phyloP scores from a whole-genome alignment of 768 basidiomycete genomes.

The Pseudohyphozyma bogoriensis region DNA sequence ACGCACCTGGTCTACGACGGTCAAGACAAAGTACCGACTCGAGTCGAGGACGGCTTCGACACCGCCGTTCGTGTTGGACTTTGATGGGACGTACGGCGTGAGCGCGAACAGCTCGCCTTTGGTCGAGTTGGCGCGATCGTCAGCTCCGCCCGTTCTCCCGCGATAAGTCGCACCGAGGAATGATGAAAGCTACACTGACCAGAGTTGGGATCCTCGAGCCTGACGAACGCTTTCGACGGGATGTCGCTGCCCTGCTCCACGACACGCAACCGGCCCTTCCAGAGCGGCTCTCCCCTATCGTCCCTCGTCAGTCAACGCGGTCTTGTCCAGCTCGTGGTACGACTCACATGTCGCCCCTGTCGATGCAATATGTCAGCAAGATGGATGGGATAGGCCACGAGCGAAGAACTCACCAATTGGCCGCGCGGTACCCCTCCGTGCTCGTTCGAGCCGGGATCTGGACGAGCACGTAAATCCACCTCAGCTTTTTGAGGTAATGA shows the following conservation, averaged over 20 bases:
- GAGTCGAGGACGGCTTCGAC: conserved; percentile 29
- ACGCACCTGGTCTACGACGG: conserved; percentile 26
- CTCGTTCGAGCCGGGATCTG: conserved; percentile 30
- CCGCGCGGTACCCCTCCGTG: conserved; percentile 31
- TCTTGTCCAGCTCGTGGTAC: background rate
- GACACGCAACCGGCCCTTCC: conserved; percentile 29
- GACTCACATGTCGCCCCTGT: conserved; percentile 2
- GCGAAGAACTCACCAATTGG: conserved; percentile 23
- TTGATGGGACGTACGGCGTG: conserved; percentile 24
- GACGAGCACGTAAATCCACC: background rate
- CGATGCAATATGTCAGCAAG: background rate
- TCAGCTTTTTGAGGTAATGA: too few relatives aligned
- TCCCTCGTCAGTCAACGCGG: background rate
- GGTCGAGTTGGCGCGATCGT: background rate
- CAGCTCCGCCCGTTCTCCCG: background rate
- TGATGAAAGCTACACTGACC: conserved; percentile 2
- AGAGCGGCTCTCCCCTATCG: conserved; percentile 28
- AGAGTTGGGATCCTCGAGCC: conserved; percentile 29
- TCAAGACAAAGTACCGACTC: conserved; percentile 30
- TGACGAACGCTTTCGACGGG: conserved; percentile 17
- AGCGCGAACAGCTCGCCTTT: conserved; percentile 31
- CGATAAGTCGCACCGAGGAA: background rate
- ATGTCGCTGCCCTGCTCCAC: conserved; percentile 25
- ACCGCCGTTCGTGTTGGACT: conserved; percentile 25
- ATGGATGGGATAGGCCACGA: background rate